These are phyloP conservation scores for Fusarium bulbicola DNA, from an alignment of 2,329 filamentous ascomycete genomes.

Conservation along the genomic window DNA sequence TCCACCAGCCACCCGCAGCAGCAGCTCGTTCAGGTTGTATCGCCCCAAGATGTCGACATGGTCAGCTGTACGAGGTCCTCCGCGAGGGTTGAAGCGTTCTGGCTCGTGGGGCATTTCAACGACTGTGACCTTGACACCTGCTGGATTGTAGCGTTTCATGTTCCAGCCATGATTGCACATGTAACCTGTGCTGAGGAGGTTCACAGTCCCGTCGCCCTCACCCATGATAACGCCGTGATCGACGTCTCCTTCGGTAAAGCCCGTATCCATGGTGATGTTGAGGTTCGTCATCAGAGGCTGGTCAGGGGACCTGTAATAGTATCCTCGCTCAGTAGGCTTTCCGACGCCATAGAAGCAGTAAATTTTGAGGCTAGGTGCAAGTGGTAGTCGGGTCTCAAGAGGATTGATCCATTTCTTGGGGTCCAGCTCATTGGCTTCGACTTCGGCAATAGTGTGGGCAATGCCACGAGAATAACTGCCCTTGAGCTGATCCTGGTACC, in stretches of 20 bases:
- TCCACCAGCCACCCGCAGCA: constrained; percentile 86
- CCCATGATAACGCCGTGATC: constrained; percentile 96
- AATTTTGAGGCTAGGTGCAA: constrained; percentile 89
- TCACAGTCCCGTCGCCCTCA: constrained; percentile 96
- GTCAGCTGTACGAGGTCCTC: constrained; percentile 78
- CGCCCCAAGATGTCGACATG: constrained; percentile 96
- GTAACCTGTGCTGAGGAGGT: constrained; percentile 89
- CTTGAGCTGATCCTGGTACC: constrained; percentile 81
- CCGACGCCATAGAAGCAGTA: constrained; percentile 98
- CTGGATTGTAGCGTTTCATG: constrained; percentile 92
- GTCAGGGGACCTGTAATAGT: constrained; percentile 83
- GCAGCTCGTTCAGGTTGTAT: constrained; percentile 88
- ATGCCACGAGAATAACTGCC: constrained; percentile 88
- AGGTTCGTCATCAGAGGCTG: constrained; percentile 70
- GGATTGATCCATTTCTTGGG: constrained; percentile 93
- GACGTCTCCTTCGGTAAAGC: constrained; percentile 64
- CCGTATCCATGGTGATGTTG: constrained; percentile 79
- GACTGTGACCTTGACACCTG: constrained; percentile 80
- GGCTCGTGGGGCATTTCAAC: constrained; percentile 98
- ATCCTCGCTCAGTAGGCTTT: constrained; percentile 90
- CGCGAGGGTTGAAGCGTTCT: constrained; percentile 86
- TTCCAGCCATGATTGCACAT: constrained; percentile 98
- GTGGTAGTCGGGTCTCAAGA: constrained; percentile 84
- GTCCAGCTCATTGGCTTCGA: constrained; percentile 82
- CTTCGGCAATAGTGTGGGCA: constrained; percentile 79